phyloP scores from a whole-genome alignment of 495 filamentous ascomycete species.

The Hypomontagnella monticulosa region DNA sequence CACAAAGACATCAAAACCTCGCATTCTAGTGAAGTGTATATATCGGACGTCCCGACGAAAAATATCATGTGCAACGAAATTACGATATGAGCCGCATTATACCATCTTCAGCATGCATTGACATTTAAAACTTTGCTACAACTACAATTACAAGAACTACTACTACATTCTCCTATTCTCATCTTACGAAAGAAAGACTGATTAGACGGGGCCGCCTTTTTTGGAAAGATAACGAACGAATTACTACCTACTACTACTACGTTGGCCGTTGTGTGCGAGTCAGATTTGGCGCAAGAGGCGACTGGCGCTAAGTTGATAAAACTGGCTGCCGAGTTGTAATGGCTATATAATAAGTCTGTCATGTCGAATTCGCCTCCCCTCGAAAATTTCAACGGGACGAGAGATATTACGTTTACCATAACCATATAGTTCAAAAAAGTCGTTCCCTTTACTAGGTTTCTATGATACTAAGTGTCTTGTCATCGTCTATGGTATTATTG shows the following conservation, averaged over 20 bases:
- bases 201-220: conserved; percentile 14
- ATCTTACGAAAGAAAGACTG: conserved; percentile 17
- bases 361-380: conserved; percentile 22
- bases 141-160: no score
- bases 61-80: conserved; percentile 40
- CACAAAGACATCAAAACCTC: conserved; percentile 1
- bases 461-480: background rate
- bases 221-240: background rate
- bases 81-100: conserved; percentile 46
- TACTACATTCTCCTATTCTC: conserved; percentile 24
- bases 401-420: conserved; percentile 28
- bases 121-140: conserved; percentile 15
- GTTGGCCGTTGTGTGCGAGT: conserved; percentile 28
- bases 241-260: conserved; percentile 15
- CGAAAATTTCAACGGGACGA: conserved; percentile 4
- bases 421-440: conserved; percentile 26
- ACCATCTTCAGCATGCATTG: conserved; percentile 42
- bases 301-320: conserved; percentile 25
- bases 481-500: background rate
- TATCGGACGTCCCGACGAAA: conserved; percentile 24
- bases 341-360: conserved; percentile 20
- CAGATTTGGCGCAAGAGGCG: conserved; percentile 14
- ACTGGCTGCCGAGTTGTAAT: conserved; percentile 18
- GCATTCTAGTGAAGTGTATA: conserved; percentile 27
- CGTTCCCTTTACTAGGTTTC: conserved; percentile 13